Percentiles rank a stretch among this genome's conserved stretches.
Evolutionary conservation across 257 asterid genomes (phyloP).

Genomic region (Solanum ahanhuiri): DNA sequence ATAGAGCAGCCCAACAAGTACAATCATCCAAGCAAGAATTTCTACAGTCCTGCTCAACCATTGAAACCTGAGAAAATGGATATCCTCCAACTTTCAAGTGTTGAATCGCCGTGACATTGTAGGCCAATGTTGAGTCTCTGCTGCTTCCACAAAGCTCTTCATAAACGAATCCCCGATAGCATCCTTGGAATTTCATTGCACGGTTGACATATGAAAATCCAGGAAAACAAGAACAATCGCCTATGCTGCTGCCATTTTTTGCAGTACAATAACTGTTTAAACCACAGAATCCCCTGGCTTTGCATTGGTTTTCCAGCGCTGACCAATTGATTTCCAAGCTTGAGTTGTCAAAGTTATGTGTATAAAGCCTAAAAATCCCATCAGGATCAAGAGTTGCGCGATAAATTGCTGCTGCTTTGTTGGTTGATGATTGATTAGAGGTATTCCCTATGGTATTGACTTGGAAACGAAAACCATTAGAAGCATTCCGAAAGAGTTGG

Average conservation of each 20-base stretch:
- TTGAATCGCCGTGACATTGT: slow-evolving; percentile 5
- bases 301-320: slow-evolving; percentile 14
- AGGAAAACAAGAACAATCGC: slow-evolving; percentile 35
- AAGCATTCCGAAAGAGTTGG: neutral
- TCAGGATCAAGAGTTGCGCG: slow-evolving; percentile 26
- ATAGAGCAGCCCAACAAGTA: slow-evolving; percentile 38
- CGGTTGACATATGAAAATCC: slow-evolving; percentile 17
- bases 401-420: slow-evolving; percentile 8
- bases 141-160: slow-evolving; percentile 9
- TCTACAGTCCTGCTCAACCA: slow-evolving; percentile 15
- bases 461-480: neutral
- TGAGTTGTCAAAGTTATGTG: slow-evolving; percentile 1
- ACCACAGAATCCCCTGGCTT: slow-evolving; percentile 39
- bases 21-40: slow-evolving; percentile 37
- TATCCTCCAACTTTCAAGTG: neutral
- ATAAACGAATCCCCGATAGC: slow-evolving; percentile 7
- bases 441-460: neutral
- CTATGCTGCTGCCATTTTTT: neutral
- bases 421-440: neutral
- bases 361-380: slow-evolving; percentile 37
- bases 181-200: slow-evolving; percentile 23
- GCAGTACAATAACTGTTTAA: slow-evolving; percentile 28
- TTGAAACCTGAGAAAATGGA: slow-evolving; percentile 2
- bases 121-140: neutral
- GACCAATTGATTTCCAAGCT: slow-evolving; percentile 15